Percentiles rank a stretch among this genome's conserved stretches.
Evolutionary conservation across 257 asterid species (phyloP).

Genomic region (Linderniella brevidens): DNA sequence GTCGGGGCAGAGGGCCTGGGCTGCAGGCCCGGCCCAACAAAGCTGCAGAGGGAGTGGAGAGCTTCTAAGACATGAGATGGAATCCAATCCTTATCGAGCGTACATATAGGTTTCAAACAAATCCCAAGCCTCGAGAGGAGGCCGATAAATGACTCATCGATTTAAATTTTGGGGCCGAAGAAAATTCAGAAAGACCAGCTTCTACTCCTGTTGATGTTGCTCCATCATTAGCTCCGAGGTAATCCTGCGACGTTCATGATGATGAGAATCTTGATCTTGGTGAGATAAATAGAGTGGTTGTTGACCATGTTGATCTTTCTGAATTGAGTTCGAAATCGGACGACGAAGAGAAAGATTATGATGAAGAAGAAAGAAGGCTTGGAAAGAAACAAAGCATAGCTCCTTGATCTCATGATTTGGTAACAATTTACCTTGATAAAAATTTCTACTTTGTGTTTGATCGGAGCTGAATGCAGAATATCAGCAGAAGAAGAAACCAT

Average conservation of each 20-base stretch:
- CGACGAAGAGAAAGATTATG: slow-evolving; percentile 60
- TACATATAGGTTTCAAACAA: slow-evolving; percentile 16
- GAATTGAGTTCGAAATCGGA: slow-evolving; percentile 31
- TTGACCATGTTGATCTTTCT: slow-evolving; percentile 46
- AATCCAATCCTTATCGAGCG: slow-evolving; percentile 17
- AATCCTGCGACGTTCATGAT: slow-evolving; percentile 21
- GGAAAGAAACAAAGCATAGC: background rate
- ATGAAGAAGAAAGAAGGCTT: slow-evolving; percentile 36
- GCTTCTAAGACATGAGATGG: slow-evolving; percentile 22
- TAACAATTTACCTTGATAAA: background rate
- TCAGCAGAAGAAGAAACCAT: too few species aligned
- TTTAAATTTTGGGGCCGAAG: slow-evolving; percentile 30
- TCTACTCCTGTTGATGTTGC: slow-evolving; percentile 9
- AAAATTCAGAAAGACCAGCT: slow-evolving; percentile 16
- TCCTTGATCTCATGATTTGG: background rate
- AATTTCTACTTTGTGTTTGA: slow-evolving; percentile 3
- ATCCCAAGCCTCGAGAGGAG: slow-evolving; percentile 22
- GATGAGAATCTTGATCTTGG: slow-evolving; percentile 38
- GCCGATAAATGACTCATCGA: slow-evolving; percentile 22
- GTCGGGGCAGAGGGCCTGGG: slow-evolving; percentile 78
- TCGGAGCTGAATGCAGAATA: too few species aligned
- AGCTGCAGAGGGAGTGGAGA: slow-evolving; percentile 43
- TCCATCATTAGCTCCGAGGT: slow-evolving; percentile 7
- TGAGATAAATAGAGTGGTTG: slow-evolving; percentile 52
- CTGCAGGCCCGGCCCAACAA: slow-evolving; percentile 35